These are phyloP conservation scores for Lodderomyces elongisporus DNA, from an alignment of 1,139 yeast genomes.

Conservation along the genomic window DNA sequence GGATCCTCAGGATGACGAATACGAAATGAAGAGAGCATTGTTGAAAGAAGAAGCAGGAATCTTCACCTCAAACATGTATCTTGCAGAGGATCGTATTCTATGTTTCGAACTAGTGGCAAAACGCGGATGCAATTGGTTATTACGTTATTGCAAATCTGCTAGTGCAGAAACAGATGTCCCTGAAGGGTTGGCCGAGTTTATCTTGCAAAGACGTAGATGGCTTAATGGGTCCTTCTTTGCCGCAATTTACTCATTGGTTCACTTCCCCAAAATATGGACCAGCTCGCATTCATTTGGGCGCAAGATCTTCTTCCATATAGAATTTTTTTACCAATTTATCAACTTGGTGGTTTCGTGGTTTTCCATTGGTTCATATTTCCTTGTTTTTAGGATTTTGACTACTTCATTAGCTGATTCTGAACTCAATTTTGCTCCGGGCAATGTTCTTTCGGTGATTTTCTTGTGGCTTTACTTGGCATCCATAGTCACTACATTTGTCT, in stretches of 20 bases:
- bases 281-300: slow-evolving; percentile 40
- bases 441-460: slow-evolving; percentile 71
- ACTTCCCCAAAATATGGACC: slow-evolving; percentile 40
- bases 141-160: slow-evolving; percentile 43
- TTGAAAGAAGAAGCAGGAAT: slow-evolving; percentile 45
- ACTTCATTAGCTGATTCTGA: slow-evolving; percentile 55
- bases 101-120: slow-evolving; percentile 48
- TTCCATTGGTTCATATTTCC: slow-evolving; percentile 72
- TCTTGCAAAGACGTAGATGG: slow-evolving; percentile 49
- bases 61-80: slow-evolving; percentile 47
- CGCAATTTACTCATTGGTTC: slow-evolving; percentile 43
- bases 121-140: slow-evolving; percentile 40
- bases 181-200: slow-evolving; percentile 41
- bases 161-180: slow-evolving; percentile 50
- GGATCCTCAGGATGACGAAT: slow-evolving; percentile 45
- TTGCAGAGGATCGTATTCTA: slow-evolving; percentile 47
- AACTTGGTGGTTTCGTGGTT: slow-evolving; percentile 66
- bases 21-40: slow-evolving; percentile 34
- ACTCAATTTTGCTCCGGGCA: slow-evolving; percentile 59
- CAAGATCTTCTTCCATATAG: slow-evolving; percentile 39
- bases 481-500: slow-evolving; percentile 82
- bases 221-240: slow-evolving; percentile 48
- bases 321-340: slow-evolving; percentile 40
- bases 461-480: slow-evolving; percentile 88
- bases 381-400: slow-evolving; percentile 75